A percentile compares a stretch with the other conserved stretches of the same genome.
These are phyloP conservation scores for Exophiala phaeomuriformis DNA, from an alignment of 2,329 filamentous ascomycete species.

Conservation along the genomic window DNA sequence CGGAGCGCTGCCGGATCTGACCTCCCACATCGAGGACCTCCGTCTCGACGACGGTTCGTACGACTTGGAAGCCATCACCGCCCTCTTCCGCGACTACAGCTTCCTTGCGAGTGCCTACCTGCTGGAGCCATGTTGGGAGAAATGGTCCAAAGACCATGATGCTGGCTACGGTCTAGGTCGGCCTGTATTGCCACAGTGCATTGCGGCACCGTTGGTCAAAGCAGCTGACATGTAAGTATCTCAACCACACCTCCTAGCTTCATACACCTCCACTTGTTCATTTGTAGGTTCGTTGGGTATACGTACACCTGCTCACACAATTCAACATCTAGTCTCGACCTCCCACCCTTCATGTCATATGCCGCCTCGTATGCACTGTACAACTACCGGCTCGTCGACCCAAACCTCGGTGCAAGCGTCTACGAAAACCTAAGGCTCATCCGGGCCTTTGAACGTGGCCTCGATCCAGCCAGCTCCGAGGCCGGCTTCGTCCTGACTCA, in stretches of 20 bases:
- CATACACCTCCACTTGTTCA: neutral
- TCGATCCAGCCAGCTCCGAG: slow-evolving; percentile 80
- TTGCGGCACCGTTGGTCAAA: slow-evolving; percentile 73
- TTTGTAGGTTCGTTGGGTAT: no score
- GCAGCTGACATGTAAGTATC: slow-evolving; percentile 76
- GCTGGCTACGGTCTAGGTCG: slow-evolving; percentile 72
- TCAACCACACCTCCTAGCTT: slow-evolving; percentile 2
- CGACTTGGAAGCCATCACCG: slow-evolving; percentile 73
- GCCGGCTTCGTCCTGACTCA: slow-evolving; percentile 95
- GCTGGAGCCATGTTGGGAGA: slow-evolving; percentile 82
- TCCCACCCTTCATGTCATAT: slow-evolving; percentile 90
- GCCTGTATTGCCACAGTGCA: slow-evolving; percentile 62
- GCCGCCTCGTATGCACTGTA: slow-evolving; percentile 57
- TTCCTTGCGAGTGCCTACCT: slow-evolving; percentile 86
- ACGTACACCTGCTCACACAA: slow-evolving; percentile 16
- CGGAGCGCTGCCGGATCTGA: slow-evolving; percentile 67
- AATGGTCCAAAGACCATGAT: slow-evolving; percentile 50
- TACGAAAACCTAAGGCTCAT: slow-evolving; percentile 69
- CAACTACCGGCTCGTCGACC: slow-evolving; percentile 56
- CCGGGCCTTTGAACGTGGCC: slow-evolving; percentile 82
- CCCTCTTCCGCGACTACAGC: slow-evolving; percentile 83
- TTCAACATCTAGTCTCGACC: slow-evolving; percentile 49
- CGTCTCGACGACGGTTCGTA: slow-evolving; percentile 39
- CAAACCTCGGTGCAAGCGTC: slow-evolving; percentile 31
- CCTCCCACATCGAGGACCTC: slow-evolving; percentile 63